Evolutionary conservation across 1,284 basidiomycete species (phyloP), one percentile per base, ranked within the genome.

Genomic region (Puccinia horiana): DNA sequence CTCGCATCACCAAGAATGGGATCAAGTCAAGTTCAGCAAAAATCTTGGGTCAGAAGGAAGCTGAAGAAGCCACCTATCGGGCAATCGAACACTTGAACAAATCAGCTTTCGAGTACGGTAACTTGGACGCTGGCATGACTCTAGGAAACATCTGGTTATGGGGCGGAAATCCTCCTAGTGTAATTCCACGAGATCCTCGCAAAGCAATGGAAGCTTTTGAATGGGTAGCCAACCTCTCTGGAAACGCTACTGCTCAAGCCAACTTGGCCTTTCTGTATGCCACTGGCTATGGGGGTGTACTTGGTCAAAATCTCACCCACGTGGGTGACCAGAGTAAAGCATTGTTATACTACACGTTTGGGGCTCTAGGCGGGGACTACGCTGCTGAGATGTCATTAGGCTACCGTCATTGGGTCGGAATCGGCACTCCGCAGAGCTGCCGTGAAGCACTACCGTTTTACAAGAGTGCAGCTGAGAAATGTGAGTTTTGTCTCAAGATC

Each of bases 321-420:
- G 91, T 93, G 65, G 81, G 87, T 1, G 89, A 93, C 84, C 91
- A 92, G 86, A 90, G 90, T 12, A 85, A 92, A 87, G 94, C 96
- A 0, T 91, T 96, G 82, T 88, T 98, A 0, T 94, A 98, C 86
- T 95, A 96, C 86, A 96, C 95, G 0, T 96, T 98, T 85, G 92
- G 95, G 1, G 95, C 94, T 1, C 91, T 95, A 78, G 92, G 93
- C 23, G 94, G 93, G 0, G 90, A 96, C 87, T 91, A 92, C 84
- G 92, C 93, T 5, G 93, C 96, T 0, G 93, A 96, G 86, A 95
- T 96, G 93, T 91, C 94, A 0, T 89, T 99, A 54, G 97, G 92
- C 0, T 98, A 96, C 87, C 91, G 95, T n/a, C 92, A 96, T 86
- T 97, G 94, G 93, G 92, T 92, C 37, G 97, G 97, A 0, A 96